phyloP scores from a whole-genome alignment of 257 asterid genomes.

The Solanum sejunctum region DNA sequence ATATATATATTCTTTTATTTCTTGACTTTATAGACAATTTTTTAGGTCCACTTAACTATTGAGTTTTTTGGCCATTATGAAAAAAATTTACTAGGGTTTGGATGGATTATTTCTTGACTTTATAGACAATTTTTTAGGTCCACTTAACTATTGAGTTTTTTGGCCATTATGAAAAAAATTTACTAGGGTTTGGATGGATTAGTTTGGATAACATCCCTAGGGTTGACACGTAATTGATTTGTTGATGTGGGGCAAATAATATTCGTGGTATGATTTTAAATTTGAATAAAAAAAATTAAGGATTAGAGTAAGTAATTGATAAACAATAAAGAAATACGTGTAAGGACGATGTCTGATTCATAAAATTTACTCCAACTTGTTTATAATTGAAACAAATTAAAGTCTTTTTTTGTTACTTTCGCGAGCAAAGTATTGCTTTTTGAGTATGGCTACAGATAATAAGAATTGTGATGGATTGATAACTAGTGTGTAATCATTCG shows the following conservation, averaged over 20 bases:
- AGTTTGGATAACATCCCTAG: neutral
- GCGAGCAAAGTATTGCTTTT: no score
- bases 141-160: neutral
- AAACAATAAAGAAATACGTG: no score
- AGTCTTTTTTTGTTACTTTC: no score
- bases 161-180: neutral
- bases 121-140: neutral
- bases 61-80: neutral
- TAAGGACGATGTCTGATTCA: no score
- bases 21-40: neutral
- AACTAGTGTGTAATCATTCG: no score
- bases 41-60: neutral
- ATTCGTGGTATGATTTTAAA: neutral
- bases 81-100: neutral
- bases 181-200: neutral
- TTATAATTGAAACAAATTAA: no score
- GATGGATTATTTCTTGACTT: neutral
- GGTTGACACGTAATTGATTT: neutral
- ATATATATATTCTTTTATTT: neutral
- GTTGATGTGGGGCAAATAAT: neutral
- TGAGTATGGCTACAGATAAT: no score
- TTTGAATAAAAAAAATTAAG: no score
- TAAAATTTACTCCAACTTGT: no score
- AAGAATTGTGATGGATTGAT: no score
- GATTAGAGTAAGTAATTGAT: no score